phyloP scores from a whole-genome alignment of 192 early-diverging fungal genomes.

The Coemansia sp. region DNA sequence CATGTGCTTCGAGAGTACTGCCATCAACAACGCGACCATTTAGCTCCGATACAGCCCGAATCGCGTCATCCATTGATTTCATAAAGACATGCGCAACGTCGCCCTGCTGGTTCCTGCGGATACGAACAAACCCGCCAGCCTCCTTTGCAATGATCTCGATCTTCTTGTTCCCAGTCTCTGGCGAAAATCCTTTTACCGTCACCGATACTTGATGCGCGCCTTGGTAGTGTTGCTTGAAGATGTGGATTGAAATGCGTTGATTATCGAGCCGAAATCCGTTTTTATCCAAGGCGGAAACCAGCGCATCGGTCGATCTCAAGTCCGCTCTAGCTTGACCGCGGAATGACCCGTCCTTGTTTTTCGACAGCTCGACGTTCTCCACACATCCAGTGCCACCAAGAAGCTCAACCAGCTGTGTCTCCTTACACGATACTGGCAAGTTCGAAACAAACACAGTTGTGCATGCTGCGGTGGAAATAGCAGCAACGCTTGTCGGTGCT shows the following conservation, averaged over 20 bases:
- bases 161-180: constrained; percentile 36
- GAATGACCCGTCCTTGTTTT: constrained; percentile 25
- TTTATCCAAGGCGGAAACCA: constrained; percentile 40
- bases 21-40: constrained; percentile 26
- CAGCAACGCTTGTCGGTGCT: background rate
- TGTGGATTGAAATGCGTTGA: constrained; percentile 32
- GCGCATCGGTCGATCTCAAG: constrained; percentile 15
- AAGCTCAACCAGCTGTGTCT: constrained; percentile 7
- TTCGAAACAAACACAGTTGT: constrained; percentile 29
- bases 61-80: constrained; percentile 24
- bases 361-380: constrained; percentile 13
- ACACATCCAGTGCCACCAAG: constrained; percentile 20
- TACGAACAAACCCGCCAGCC: constrained; percentile 23
- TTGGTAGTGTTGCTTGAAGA: constrained; percentile 20
- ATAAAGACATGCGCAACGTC: constrained; percentile 30
- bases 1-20: constrained; percentile 7
- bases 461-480: background rate
- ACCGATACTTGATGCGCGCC: constrained; percentile 12
- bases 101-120: constrained; percentile 31
- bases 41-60: constrained; percentile 10
- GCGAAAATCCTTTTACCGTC: constrained; percentile 36
- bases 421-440: constrained; percentile 18
- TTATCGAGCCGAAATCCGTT: constrained; percentile 25
- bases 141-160: constrained; percentile 30
- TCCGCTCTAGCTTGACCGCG: constrained; percentile 32